Evolutionary conservation across 2,329 filamentous ascomycete species (phyloP).

Genomic region (Incumbomyces delicatus): DNA sequence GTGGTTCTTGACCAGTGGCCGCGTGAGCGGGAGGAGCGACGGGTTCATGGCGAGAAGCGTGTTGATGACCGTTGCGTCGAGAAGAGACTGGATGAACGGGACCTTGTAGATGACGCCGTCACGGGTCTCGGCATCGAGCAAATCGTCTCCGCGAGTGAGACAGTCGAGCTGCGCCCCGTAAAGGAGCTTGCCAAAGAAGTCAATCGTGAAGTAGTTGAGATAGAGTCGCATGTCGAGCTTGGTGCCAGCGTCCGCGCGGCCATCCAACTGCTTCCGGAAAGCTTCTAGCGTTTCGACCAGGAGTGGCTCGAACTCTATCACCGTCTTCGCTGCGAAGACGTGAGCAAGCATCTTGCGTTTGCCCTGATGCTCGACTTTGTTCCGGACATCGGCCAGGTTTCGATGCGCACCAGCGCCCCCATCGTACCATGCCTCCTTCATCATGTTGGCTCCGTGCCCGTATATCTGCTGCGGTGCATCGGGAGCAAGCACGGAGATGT

Average conservation of each 20-base stretch:
- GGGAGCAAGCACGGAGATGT: constrained; percentile 38
- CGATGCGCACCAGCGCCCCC: constrained; percentile 11
- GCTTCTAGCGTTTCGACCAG: constrained; percentile 7
- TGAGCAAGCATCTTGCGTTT: constrained; percentile 16
- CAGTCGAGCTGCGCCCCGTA: constrained; percentile 9
- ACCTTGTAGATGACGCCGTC: constrained; percentile 14
- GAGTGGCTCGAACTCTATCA: constrained; percentile 14
- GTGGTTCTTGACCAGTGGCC: constrained; percentile 11
- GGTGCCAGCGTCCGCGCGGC: neutral
- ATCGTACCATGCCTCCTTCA: constrained; percentile 31
- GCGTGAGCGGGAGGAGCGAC: constrained; percentile 12
- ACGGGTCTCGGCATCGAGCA: constrained; percentile 9
- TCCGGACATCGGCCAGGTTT: constrained; percentile 14
- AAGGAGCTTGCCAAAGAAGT: constrained; percentile 10
- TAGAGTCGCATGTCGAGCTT: constrained; percentile 13
- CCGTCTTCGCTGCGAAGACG: constrained; percentile 18
- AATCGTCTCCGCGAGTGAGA: constrained; percentile 11
- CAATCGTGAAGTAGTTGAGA: constrained; percentile 17
- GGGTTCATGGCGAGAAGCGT: constrained; percentile 17
- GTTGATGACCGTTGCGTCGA: constrained; percentile 16
- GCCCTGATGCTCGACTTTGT: constrained; percentile 17
- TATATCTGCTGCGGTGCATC: constrained; percentile 35
- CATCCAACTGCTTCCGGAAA: constrained; percentile 8
- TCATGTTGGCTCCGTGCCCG: constrained; percentile 30
- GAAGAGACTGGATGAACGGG: constrained; percentile 16